A percentile compares a stretch with the other conserved stretches of the same genome.
These are phyloP conservation scores for Pluteus cervinus DNA, from an alignment of 768 basidiomycete species.

Conservation along the genomic window DNA sequence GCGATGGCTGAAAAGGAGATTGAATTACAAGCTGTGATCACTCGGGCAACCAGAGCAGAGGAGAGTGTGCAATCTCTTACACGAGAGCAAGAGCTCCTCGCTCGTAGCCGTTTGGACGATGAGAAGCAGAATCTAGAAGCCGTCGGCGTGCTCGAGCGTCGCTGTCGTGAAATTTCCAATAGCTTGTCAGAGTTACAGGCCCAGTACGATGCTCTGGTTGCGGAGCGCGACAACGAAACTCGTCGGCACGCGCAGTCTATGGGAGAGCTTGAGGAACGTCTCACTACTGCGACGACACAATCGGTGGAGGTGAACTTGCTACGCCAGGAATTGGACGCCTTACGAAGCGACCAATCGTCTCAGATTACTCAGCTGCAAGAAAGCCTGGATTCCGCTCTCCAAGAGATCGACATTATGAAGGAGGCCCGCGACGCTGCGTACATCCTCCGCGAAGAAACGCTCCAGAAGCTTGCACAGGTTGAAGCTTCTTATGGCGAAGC, in stretches of 20 bases:
- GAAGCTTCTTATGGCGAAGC: slow-evolving; percentile 8
- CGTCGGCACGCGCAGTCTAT: slow-evolving; percentile 24
- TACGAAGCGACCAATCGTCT: slow-evolving; percentile 12
- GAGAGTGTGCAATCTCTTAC: too few relatives aligned
- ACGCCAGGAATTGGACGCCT: slow-evolving; percentile 11
- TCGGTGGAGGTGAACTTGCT: slow-evolving; percentile 14
- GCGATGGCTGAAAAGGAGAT: too few relatives aligned
- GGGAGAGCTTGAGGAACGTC: slow-evolving; percentile 20
- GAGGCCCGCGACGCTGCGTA: background rate
- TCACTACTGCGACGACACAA: slow-evolving; percentile 11
- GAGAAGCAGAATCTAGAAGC: too few relatives aligned
- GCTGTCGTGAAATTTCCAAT: background rate
- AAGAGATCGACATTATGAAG: slow-evolving; percentile 6
- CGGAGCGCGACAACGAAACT: slow-evolving; percentile 24
- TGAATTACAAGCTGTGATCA: too few relatives aligned
- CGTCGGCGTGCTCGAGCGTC: too few relatives aligned
- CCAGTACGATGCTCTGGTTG: background rate
- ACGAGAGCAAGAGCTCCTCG: too few relatives aligned
- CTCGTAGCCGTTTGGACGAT: too few relatives aligned
- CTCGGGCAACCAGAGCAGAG: too few relatives aligned
- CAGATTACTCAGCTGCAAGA: slow-evolving; percentile 15
- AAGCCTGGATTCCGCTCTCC: slow-evolving; percentile 12
- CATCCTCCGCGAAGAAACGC: background rate
- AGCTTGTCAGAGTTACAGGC: background rate
- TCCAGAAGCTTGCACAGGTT: slow-evolving; percentile 15